Conservation (phyloP, 441 rosid species). For the Corymbia calophylla region DNA sequence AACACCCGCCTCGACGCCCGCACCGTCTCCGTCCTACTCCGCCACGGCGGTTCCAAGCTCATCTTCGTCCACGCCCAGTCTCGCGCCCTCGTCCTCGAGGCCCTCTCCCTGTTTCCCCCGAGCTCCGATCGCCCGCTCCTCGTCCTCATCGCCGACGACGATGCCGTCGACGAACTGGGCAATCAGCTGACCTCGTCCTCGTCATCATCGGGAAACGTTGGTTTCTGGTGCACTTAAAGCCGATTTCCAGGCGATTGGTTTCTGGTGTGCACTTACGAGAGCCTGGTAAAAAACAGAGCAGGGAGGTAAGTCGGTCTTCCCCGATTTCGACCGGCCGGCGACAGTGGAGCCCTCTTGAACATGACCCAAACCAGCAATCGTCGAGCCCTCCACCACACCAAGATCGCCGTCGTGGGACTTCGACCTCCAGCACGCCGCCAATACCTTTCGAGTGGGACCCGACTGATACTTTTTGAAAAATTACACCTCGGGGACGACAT, state of each 20-base stretch:
- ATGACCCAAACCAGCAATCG: no score
- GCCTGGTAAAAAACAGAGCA: slow-evolving; percentile 30
- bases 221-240: slow-evolving; percentile 17
- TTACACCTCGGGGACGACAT: slow-evolving; percentile 79
- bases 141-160: slow-evolving; percentile 23
- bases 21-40: slow-evolving; percentile 37
- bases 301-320: no score
- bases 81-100: slow-evolving; percentile 26
- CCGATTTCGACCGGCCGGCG: no score
- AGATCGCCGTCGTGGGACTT: no score
- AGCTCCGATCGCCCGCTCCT: slow-evolving; percentile 23
- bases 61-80: slow-evolving; percentile 38
- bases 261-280: slow-evolving; percentile 38
- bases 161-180: no score
- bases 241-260: no score
- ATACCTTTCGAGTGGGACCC: slow-evolving; percentile 59
- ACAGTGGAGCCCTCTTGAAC: no score
- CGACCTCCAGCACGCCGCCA: no score
- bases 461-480: slow-evolving; percentile 36
- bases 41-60: slow-evolving; percentile 37
- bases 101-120: slow-evolving; percentile 17
- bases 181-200: background rate
- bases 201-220: background rate
- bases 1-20: slow-evolving; percentile 56
- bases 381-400: no score